Percentiles rank a stretch among this genome's conserved stretches.
These are phyloP conservation scores for Phaffia tasmanica DNA, from an alignment of 768 basidiomycete genomes.

Conservation along the genomic window DNA sequence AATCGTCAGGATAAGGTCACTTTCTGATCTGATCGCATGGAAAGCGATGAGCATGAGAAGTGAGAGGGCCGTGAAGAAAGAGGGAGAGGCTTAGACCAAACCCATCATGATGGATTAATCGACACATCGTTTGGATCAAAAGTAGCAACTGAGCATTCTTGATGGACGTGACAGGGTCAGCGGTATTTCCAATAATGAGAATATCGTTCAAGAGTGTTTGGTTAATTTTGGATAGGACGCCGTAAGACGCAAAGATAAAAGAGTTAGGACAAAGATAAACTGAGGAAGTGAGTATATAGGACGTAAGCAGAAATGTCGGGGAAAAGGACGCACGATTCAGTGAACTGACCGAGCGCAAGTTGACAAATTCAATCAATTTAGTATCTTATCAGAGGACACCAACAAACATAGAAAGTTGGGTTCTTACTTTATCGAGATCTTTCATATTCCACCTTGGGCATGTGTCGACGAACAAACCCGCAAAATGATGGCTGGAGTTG, in stretches of 20 bases:
- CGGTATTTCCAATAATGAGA: slow-evolving; percentile 20
- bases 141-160: slow-evolving; percentile 9
- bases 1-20: not conserved
- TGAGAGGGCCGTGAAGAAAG: too few relatives aligned
- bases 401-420: too few relatives aligned
- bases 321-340: slow-evolving; percentile 6
- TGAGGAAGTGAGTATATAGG: too few relatives aligned
- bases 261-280: too few relatives aligned
- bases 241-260: too few relatives aligned
- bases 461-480: not conserved
- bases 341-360: slow-evolving; percentile 4
- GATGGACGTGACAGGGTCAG: slow-evolving; percentile 13
- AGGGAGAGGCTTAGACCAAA: slow-evolving; percentile 3
- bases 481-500: slow-evolving; percentile 1
- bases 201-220: slow-evolving; percentile 10
- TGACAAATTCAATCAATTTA: too few relatives aligned
- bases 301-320: too few relatives aligned
- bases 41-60: too few relatives aligned
- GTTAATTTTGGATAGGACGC: not conserved
- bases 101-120: slow-evolving; percentile 18
- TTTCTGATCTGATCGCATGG: not conserved
- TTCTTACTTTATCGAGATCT: not conserved
- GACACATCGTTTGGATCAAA: slow-evolving; percentile 10
- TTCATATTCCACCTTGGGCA: slow-evolving; percentile 18
- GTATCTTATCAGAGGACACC: too few relatives aligned